Base-by-base conservation (phyloP, 352 stramenopile species). In the Globisporangium recalcitrans region DNA sequence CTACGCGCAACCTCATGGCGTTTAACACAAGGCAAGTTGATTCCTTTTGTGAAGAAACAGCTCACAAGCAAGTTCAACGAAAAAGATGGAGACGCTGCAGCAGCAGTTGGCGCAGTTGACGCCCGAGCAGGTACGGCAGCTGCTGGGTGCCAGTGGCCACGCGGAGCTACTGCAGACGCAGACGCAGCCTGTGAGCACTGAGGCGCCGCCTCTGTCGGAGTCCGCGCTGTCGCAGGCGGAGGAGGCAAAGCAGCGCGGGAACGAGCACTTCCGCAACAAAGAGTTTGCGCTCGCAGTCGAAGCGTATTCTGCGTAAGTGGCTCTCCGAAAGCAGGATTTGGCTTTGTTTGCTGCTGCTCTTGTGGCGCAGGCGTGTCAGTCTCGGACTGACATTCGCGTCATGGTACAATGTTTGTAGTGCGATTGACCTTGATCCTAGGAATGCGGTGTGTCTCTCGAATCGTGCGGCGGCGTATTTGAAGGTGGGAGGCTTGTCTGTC, bases 391-490 rank as follows among this genome's bases (percentile, higher is more conserved):
- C 34, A 19, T 19, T 14, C n/a, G n/a, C n/a, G n/a, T n/a, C n/a
- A n/a, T n/a, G n/a, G n/a, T n/a, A n/a, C n/a, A n/a, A n/a, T n/a
- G n/a, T n/a, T n/a, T 24, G 1, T 47, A 87, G 77, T n/a, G 87
- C 76, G 47, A 72, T 88, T 62, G 67, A 71, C n/a, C 56, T 79
- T 21, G 73, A 82, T 29, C 56, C 65, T 10, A 56, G 16, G 13
- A 76, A 82, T 31, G 71, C 74, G 19, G 51, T 81, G 52, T 75
- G 70, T 11, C 70, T 79, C n/a, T 87, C 80, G n/a, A 91, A 91
- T 58, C 72, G 82, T 63, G 82, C 82, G 34, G 80, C 80, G 24
- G 78, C 77, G 8, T 75, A 79, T 36, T 62, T 91, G 16, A 88
- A 91, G 69, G 81, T 86, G 31, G 3, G 24, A n/a, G 6, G 13